Evolutionary conservation across 1,139 yeast genomes (phyloP).

Genomic region (Yamadazyma trypodendri): DNA sequence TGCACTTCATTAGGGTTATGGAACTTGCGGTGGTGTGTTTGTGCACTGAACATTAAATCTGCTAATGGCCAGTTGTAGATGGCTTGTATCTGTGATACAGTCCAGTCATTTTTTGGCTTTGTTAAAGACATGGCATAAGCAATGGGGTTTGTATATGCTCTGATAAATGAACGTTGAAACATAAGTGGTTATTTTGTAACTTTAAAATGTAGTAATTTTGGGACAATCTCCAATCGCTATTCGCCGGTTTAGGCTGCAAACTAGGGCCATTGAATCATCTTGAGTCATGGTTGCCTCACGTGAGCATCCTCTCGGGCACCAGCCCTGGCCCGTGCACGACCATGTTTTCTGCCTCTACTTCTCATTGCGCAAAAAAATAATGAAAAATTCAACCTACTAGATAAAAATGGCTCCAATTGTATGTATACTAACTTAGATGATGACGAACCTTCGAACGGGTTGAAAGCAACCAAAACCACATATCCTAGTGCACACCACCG

Average conservation of each 20-base stretch:
- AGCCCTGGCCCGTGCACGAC: background rate
- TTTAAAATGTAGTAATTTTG: too few relatives aligned
- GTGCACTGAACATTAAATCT: conserved; percentile 63
- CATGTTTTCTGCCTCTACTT: background rate
- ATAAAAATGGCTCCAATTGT: conserved; percentile 84
- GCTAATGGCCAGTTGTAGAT: conserved; percentile 66
- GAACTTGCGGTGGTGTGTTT: conserved; percentile 61
- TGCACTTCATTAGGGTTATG: conserved; percentile 74
- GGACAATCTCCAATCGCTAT: background rate
- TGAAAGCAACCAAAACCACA: conserved; percentile 18
- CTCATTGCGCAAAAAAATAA: conserved; percentile 3
- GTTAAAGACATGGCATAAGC: conserved; percentile 6
- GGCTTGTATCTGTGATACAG: conserved; percentile 54
- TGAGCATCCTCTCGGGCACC: background rate
- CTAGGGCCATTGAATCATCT: background rate
- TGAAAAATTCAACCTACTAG: conserved; percentile 3
- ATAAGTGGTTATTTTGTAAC: too few relatives aligned
- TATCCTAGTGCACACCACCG: too few relatives aligned
- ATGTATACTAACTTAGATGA: conserved; percentile 43
- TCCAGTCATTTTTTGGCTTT: conserved; percentile 54
- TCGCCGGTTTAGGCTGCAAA: background rate
- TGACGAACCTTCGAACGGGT: conserved; percentile 35
- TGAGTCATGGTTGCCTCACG: background rate
- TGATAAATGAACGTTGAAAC: background rate
- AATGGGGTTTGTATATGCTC: background rate